phyloP scores from a whole-genome alignment of 2,329 filamentous ascomycete genomes.

The Fonsecaea monophora region DNA sequence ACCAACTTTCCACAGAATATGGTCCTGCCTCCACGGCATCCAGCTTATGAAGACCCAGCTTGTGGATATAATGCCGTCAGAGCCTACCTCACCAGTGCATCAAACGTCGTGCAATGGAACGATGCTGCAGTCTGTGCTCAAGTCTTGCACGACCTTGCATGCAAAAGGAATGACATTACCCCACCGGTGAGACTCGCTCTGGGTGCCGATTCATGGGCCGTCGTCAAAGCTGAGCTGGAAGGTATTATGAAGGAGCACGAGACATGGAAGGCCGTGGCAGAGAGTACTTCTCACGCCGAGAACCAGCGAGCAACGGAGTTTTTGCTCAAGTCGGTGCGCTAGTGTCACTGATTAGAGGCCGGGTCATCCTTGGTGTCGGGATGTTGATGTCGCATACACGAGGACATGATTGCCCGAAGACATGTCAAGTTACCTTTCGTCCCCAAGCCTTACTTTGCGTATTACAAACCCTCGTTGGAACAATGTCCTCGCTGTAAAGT shows the following conservation, averaged over 20 bases:
- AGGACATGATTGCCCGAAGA: not conserved
- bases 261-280: constrained; percentile 17
- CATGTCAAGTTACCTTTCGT: not conserved
- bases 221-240: constrained; percentile 14
- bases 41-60: constrained; percentile 15
- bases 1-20: constrained; percentile 18
- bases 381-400: not conserved
- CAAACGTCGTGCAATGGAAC: constrained; percentile 15
- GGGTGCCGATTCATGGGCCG: constrained; percentile 16
- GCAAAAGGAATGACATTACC: not conserved
- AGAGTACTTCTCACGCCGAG: constrained; percentile 13
- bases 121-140: constrained; percentile 16
- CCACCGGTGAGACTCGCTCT: constrained; percentile 15
- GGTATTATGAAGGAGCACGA: constrained; percentile 18
- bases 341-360: not conserved
- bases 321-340: constrained; percentile 11
- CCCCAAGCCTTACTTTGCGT: not conserved
- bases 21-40: constrained; percentile 11
- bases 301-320: constrained; percentile 12
- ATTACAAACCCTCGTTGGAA: not conserved
- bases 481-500: not conserved
- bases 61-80: constrained; percentile 16
- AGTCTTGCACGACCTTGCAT: constrained; percentile 17
- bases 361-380: not conserved
- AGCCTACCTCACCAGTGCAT: constrained; percentile 9